A percentile compares a stretch with the other conserved stretches of the same genome.
These are phyloP conservation scores for Zasmidium angulare DNA, from an alignment of 2,329 filamentous ascomycete genomes.

Conservation along the genomic window DNA sequence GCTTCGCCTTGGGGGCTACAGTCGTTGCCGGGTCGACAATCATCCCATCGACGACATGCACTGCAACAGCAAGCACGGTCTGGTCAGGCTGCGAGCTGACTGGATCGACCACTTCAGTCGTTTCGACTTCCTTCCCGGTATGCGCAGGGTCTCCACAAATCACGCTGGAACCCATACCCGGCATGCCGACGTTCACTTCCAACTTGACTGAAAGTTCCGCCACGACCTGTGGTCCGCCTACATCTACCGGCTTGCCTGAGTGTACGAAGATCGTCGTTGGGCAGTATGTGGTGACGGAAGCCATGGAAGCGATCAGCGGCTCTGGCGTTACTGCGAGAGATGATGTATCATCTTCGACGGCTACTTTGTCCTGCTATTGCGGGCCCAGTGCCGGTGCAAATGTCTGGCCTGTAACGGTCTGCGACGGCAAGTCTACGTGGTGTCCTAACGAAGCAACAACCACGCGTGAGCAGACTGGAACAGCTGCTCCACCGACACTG, in stretches of 20 bases:
- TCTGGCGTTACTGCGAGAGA: neutral
- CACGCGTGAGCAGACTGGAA: neutral
- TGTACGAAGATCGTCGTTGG: constrained; percentile 2
- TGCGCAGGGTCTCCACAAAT: neutral
- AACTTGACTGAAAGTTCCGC: neutral
- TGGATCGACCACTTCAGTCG: constrained; percentile 7
- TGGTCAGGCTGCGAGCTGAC: constrained; percentile 18
- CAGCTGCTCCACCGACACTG: neutral
- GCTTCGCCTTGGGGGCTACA: constrained; percentile 9
- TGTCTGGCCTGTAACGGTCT: constrained; percentile 5
- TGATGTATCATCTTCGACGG: neutral
- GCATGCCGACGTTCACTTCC: constrained; percentile 1
- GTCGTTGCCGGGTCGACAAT: constrained; percentile 3
- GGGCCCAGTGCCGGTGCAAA: neutral
- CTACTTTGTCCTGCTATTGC: constrained; percentile 1
- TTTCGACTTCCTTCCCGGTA: constrained; percentile 7
- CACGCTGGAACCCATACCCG: constrained; percentile 2
- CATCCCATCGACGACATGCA: constrained; percentile 11
- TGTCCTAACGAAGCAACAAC: constrained; percentile 4
- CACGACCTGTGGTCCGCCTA: constrained; percentile 2
- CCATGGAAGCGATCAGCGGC: neutral
- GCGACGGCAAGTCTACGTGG: neutral
- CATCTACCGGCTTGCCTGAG: neutral
- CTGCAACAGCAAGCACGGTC: constrained; percentile 7
- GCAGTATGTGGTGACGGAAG: neutral